Conservation (phyloP, 2,329 filamentous ascomycete genomes). For the Decorospora gaudefroyi region DNA sequence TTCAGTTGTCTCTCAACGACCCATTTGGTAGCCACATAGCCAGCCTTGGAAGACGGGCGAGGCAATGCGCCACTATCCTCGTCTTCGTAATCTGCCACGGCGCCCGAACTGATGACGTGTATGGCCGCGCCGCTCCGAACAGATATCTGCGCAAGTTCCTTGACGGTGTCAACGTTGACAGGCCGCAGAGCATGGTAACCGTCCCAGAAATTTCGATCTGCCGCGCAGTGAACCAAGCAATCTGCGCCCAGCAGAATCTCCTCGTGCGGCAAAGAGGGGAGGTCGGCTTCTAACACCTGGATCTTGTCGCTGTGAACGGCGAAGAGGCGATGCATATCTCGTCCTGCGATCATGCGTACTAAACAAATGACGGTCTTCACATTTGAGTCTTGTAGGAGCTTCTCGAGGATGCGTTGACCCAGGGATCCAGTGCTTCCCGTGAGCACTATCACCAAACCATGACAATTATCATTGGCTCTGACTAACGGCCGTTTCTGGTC, state of each 20-base stretch:
- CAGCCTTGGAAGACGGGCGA: constrained; percentile 7
- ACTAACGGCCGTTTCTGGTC: neutral
- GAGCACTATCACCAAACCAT: neutral
- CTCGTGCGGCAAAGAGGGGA: constrained; percentile 34
- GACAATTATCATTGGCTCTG: neutral
- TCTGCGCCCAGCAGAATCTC: constrained; percentile 44
- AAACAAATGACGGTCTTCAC: constrained; percentile 9
- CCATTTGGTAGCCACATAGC: constrained; percentile 14
- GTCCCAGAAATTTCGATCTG: constrained; percentile 31
- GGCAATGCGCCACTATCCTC: constrained; percentile 1
- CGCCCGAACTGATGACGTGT: constrained; percentile 11
- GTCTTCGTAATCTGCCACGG: constrained; percentile 9
- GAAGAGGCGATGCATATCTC: constrained; percentile 7
- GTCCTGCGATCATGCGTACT: constrained; percentile 2
- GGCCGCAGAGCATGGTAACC: constrained; percentile 31
- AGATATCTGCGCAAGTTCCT: constrained; percentile 10
- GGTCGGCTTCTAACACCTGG: constrained; percentile 1
- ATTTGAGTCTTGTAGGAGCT: constrained; percentile 3
- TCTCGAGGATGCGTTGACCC: constrained; percentile 1
- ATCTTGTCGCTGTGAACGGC: constrained; percentile 8
- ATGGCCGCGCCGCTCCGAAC: constrained; percentile 2
- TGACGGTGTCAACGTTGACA: constrained; percentile 26
- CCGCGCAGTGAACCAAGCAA: constrained; percentile 32
- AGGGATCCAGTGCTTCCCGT: constrained; percentile 2
- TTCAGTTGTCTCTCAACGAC: constrained; percentile 9